Base-by-base conservation (phyloP, 805 yeast genomes). In the Suhomyces sp. region DNA sequence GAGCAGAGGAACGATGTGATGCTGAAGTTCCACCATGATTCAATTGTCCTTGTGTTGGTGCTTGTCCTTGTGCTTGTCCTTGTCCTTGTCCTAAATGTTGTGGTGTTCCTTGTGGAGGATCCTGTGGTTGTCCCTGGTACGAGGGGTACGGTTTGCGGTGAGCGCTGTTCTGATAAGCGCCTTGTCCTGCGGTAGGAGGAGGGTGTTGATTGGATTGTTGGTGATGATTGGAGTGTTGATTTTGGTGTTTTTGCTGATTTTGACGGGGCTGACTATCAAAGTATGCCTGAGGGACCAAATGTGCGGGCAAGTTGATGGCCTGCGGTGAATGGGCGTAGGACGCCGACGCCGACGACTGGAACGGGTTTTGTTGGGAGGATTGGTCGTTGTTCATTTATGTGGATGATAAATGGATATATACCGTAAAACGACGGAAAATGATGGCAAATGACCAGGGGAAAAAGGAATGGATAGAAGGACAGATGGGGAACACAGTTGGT, bases 241-340 rank as follows among this genome's bases (percentile, higher is more conserved):
- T 28, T 13, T 25, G 40, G 10, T 14, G 32, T n/a, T 35, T 28
- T 7, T 17, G 29, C 10, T 15, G 28, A 8, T 29, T 13, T 12
- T 28, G 29, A 9, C 30, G 30, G 14, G 30, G 26, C 17, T 28
- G 33, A 19, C 13, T 29, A 10, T 33, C 42, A 22, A 38, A 28
- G 19, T 35, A 43, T 6, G 42, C 42, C 35, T 23, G 49, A 6
- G 51, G 51, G 18, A 46, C 30, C 29, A 46, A 41, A 30, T 46
- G 51, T 13, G 43, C 46, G 11, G 50, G 50, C 24, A 46, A 42
- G 29, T 35, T 42, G 15, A 46, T 40, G 12, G 38, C 31, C 25
- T 33, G 36, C 11, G 28, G 29, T 24, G 29, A 17, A 10, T 24
- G 36, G 11, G n/a, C 23, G 23, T 33, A 19, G 19, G n/a, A 23